Evolutionary conservation across 2,329 filamentous ascomycete species (phyloP), one percentile per base, ranked within the genome.

Genomic region (Drechslerella stenobrocha): DNA sequence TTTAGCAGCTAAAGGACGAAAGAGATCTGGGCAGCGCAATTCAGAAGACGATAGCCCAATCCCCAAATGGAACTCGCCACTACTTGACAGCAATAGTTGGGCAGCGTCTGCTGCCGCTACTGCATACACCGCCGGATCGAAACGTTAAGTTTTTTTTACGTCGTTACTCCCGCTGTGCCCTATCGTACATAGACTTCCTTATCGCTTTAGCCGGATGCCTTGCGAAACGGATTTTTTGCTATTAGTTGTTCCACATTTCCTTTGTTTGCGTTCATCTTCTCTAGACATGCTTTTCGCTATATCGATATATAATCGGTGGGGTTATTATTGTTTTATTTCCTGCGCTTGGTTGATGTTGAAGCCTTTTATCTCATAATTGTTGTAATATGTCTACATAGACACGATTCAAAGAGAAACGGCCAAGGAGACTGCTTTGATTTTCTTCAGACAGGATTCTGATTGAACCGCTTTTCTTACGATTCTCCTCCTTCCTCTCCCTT

Each of bases 41-140:
- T 78, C 77, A 9, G 78, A 80, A 67, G 76, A 82, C 70, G 77
- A 80, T 56, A 74, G 78, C 57, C 78, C 79, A 20, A 77, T 81
- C 56, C 81, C 85, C 35, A 93, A 96, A 78, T 96, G 91, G 87
- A 92, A 91, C 2, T 97, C 93, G 13, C 93, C 93, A 20, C 92
- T 93, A 2, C 96, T 96, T 72, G 91, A 96, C 74, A 91, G 95
- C 73, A 86, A 86, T 70, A 91, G 96, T 75, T 97, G 91, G 92
- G 90, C 87, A 15, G 85, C 87, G 6, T 87, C 88, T 40, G 88
- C 89, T 26, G 84, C 90, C 8, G 87, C 89, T 3, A 90, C 46
- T 64, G 87, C 77, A 90, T 91, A 71, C 87, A 88, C 63, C 6
- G 63, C 26, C 44, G 55, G 42, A 35, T 50, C 63, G 22, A 67